These are phyloP conservation scores for Globisporangium apiculatum DNA, from an alignment of 352 stramenopile genomes.

Conservation along the genomic window DNA sequence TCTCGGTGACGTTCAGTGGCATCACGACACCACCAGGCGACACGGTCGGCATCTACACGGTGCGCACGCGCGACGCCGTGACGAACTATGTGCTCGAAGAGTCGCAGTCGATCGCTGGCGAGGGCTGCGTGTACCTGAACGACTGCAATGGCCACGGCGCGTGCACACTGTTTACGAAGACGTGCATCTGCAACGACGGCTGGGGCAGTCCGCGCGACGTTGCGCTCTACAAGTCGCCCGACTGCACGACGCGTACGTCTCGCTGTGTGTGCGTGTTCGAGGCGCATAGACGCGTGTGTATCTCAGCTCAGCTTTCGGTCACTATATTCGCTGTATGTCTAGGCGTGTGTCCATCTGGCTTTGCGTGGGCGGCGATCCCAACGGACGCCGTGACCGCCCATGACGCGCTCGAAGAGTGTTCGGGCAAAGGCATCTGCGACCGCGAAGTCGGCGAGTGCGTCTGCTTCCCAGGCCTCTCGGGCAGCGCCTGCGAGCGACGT, in stretches of 20 bases:
- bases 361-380: slow-evolving; percentile 49
- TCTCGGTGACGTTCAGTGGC: slow-evolving; percentile 36
- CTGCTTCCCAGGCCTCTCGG: slow-evolving; percentile 81
- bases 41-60: slow-evolving; percentile 36
- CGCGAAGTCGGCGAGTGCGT: slow-evolving; percentile 54
- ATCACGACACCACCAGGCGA: slow-evolving; percentile 43
- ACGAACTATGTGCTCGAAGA: slow-evolving; percentile 46
- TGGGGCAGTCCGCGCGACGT: slow-evolving; percentile 67
- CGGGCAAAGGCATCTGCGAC: slow-evolving; percentile 83
- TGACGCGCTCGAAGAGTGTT: slow-evolving; percentile 68
- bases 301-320: background rate
- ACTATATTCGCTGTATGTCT: background rate
- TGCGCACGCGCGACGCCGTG: slow-evolving; percentile 38
- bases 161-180: slow-evolving; percentile 61
- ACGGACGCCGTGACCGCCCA: slow-evolving; percentile 29
- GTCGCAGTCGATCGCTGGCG: slow-evolving; percentile 35
- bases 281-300: background rate
- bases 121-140: slow-evolving; percentile 61
- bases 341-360: slow-evolving; percentile 50
- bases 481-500: slow-evolving; percentile 77
- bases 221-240: slow-evolving; percentile 59
- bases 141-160: slow-evolving; percentile 81
- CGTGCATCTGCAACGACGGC: slow-evolving; percentile 50
- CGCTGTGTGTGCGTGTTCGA: background rate
- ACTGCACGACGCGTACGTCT: slow-evolving; percentile 66